Percentiles rank a stretch among this genome's conserved stretches.
phyloP scores from a whole-genome alignment of 176 grass and related monocot genomes.

The Pontederia crassipes region DNA sequence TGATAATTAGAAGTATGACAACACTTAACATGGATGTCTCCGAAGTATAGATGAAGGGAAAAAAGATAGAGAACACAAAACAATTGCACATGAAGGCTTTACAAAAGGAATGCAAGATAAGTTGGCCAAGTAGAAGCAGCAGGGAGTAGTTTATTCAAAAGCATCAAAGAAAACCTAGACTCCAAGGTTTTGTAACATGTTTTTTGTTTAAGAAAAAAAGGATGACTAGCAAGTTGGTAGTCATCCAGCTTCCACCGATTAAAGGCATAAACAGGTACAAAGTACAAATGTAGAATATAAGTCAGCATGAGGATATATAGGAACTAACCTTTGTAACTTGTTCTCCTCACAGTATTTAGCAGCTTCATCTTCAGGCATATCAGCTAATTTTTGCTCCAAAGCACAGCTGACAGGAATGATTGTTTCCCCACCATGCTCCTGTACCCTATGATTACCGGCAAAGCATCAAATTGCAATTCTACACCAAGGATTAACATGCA shows the following conservation, averaged over 20 bases:
- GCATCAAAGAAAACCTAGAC: too few species aligned
- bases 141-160: too few species aligned
- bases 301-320: not conserved
- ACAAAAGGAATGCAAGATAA: too few species aligned
- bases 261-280: not conserved
- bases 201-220: not conserved
- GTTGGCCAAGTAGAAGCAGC: too few species aligned
- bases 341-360: conserved; percentile 93
- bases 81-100: too few species aligned
- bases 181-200: too few species aligned
- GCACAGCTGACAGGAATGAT: conserved; percentile 94
- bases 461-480: not conserved
- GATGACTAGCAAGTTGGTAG: not conserved
- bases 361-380: conserved; percentile 97
- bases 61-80: too few species aligned
- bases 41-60: too few species aligned
- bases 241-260: not conserved
- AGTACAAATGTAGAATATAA: not conserved
- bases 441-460: conserved; percentile 43
- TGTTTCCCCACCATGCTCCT: conserved; percentile 88
- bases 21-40: too few species aligned
- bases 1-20: too few species aligned
- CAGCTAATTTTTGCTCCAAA: conserved; percentile 70
- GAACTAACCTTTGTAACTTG: conserved; percentile 52
- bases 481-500: too few species aligned